phyloP scores from a whole-genome alignment of 257 asterid genomes.

The Solanum habrochaites region DNA sequence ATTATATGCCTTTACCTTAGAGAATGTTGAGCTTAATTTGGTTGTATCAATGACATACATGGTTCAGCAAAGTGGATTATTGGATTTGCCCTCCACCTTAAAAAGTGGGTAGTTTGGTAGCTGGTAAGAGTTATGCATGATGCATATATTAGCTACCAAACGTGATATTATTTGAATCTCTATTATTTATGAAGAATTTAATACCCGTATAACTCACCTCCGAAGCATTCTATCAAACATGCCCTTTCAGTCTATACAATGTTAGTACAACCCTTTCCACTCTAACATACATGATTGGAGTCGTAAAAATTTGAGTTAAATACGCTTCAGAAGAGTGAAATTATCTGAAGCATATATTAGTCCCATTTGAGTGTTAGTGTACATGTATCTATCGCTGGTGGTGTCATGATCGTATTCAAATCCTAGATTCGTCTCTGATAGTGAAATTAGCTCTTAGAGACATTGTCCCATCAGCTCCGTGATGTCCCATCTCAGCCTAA shows the following conservation, averaged over 20 bases:
- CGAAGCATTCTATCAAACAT: background rate
- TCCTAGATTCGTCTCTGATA: background rate
- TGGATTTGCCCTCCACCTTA: background rate
- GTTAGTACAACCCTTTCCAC: background rate
- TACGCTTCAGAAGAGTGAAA: background rate
- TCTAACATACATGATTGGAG: background rate
- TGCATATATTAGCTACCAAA: background rate
- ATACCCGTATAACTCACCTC: background rate
- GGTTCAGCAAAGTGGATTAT: background rate
- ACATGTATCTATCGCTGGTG: background rate
- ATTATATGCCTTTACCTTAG: background rate
- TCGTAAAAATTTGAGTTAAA: background rate
- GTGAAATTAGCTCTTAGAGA: background rate
- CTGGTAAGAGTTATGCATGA: background rate
- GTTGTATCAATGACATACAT: background rate
- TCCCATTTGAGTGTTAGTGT: background rate
- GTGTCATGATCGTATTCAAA: background rate
- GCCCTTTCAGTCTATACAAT: background rate
- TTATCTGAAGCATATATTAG: background rate
- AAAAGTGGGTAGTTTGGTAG: background rate
- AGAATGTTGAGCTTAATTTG: background rate
- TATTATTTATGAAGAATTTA: too few relatives aligned
- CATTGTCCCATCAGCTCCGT: background rate
- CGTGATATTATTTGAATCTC: background rate
- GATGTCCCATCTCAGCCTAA: background rate